Evolutionary conservation across 2,329 filamentous ascomycete genomes (phyloP), one percentile per base, ranked within the genome.

Genomic region (Fusarium agapanthi): DNA sequence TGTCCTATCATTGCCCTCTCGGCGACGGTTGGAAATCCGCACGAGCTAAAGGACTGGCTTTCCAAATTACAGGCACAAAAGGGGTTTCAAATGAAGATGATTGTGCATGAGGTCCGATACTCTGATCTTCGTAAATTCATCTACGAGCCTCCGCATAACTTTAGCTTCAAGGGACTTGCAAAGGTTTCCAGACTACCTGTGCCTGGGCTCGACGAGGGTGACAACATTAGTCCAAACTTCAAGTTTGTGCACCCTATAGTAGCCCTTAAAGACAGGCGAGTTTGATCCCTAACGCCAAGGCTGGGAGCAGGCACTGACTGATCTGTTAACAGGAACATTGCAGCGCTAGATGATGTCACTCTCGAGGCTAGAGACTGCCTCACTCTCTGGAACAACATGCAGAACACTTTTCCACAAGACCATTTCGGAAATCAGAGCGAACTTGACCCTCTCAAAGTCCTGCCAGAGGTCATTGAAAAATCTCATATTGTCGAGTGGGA

Each of bases 1-100:
- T 95, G 92, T 73, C 93, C 92, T 0, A 92, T 95, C 56, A 92
- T 95, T 71, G 93, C 93, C 0, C 86, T 95, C 3, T 95, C 93
- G 4, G 93, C 93, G 3, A 95, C 93, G 0, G 91, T 95, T 20
- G 93, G 92, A 7, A 95, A 95, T 70, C 92, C 92, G 1, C 79
- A 86, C 4, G 88, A 92, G 74, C 94, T 95, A 80, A 88, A 84
- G 58, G 83, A 86, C 28, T 95, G 93, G 93, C 85, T 95, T 1
- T 83, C 84, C 2, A 85, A 84, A 7, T 90, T 91, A 0, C 92
- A 95, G 74, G 86, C 85, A 62, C 84, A 86, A 4, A 90, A 90
- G 63, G 91, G 91, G 0, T 86, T 88, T 43, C 85, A 91, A 1
- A 78, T 95, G 18, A 88, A 87, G 28, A 93, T 93, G 86, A 88